phyloP scores from a whole-genome alignment of 768 basidiomycete species.

The Podaxis sp. region DNA sequence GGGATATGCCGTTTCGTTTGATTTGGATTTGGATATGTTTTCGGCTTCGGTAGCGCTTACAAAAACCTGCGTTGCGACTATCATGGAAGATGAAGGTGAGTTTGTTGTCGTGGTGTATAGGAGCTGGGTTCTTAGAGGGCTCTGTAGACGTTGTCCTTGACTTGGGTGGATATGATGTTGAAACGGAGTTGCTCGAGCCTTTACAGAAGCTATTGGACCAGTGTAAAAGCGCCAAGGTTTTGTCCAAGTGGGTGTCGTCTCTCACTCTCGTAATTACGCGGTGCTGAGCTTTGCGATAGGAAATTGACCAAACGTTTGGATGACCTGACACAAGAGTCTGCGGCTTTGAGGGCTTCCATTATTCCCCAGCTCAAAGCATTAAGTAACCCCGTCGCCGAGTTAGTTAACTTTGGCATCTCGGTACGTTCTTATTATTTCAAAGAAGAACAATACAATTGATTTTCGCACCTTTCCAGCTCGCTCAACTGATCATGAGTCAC shows the following conservation, averaged over 20 bases:
- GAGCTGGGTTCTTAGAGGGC: neutral
- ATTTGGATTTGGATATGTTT: conserved; percentile 92
- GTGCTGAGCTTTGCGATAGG: conserved; percentile 38
- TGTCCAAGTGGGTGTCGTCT: conserved; percentile 61
- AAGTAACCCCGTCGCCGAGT: conserved; percentile 72
- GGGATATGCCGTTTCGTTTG: conserved; percentile 77
- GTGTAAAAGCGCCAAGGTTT: conserved; percentile 74
- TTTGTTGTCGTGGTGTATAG: neutral
- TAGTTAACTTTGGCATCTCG: conserved; percentile 90
- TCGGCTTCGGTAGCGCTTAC: conserved; percentile 88
- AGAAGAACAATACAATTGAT: neutral
- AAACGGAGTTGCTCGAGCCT: conserved; percentile 77
- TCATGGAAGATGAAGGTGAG: conserved; percentile 77
- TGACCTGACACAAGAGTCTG: conserved; percentile 69
- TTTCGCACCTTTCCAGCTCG: conserved; percentile 54
- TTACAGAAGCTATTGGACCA: conserved; percentile 81
- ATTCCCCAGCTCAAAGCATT: conserved; percentile 71
- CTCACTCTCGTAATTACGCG: neutral
- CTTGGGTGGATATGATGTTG: conserved; percentile 71
- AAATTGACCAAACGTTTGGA: conserved; percentile 88
- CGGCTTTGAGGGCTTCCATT: conserved; percentile 70
- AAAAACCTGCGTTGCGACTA: conserved; percentile 77
- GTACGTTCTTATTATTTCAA: conserved; percentile 39
- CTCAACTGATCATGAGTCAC: conserved; percentile 86
- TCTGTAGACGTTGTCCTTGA: conserved; percentile 68